phyloP scores from a whole-genome alignment of 805 yeast genomes.

The Zygosaccharomyces pseudorouxii region DNA sequence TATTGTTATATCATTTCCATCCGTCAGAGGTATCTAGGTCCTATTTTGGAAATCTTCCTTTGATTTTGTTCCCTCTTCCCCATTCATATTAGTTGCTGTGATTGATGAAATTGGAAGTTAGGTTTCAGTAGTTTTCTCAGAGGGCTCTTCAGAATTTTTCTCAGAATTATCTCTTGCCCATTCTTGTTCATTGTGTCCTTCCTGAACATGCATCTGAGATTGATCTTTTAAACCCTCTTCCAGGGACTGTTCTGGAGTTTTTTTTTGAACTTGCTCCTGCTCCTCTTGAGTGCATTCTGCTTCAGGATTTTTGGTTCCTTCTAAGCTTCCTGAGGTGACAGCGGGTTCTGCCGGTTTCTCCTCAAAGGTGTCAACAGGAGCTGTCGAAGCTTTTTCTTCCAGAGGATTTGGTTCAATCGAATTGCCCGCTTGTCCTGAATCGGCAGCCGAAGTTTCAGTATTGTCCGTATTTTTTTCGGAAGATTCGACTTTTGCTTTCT shows the following conservation, averaged over 20 bases:
- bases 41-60: background rate
- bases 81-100: background rate
- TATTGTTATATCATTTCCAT: background rate
- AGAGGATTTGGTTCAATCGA: background rate
- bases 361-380: background rate
- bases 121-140: too few relatives aligned
- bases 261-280: background rate
- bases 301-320: background rate
- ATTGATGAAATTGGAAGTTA: too few relatives aligned
- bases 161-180: too few relatives aligned
- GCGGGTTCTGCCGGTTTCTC: background rate
- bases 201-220: too few relatives aligned
- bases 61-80: background rate
- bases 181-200: too few relatives aligned
- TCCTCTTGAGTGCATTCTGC: background rate
- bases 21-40: background rate
- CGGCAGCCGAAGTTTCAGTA: background rate
- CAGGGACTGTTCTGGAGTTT: background rate
- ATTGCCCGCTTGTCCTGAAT: background rate
- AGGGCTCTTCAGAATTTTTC: too few relatives aligned
- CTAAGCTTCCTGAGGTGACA: background rate
- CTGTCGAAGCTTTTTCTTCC: background rate
- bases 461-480: background rate
- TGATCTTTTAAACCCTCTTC: background rate
- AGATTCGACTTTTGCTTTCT: constrained; percentile 8